Evolutionary conservation across 2,329 filamentous ascomycete genomes (phyloP).

Genomic region (Sporothrix humicola): DNA sequence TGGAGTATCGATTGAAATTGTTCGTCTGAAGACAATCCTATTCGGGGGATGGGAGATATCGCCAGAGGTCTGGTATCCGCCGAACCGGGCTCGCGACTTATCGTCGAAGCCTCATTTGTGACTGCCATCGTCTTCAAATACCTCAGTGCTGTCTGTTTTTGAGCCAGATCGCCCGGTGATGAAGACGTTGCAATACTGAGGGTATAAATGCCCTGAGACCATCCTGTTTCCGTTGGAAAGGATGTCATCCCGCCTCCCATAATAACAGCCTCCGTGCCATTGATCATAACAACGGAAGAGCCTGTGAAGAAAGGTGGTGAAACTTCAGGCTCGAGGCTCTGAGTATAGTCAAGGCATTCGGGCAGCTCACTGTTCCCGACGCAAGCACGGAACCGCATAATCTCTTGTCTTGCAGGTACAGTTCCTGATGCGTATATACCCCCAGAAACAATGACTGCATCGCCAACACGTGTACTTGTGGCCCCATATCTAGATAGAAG

Average conservation of each 20-base stretch:
- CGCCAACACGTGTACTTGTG: constrained; percentile 23
- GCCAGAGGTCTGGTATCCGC: too few species aligned
- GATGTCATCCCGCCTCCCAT: constrained; percentile 84
- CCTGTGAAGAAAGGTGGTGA: constrained; percentile 73
- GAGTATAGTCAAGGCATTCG: constrained; percentile 36
- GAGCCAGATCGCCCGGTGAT: neutral
- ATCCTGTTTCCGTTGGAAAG: constrained; percentile 88
- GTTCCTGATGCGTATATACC: constrained; percentile 52
- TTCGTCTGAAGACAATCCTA: constrained; percentile 56
- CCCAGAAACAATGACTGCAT: constrained; percentile 47
- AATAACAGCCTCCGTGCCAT: constrained; percentile 61
- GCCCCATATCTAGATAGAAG: constrained; percentile 37
- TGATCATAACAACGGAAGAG: constrained; percentile 59
- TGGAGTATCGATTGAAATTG: constrained; percentile 67
- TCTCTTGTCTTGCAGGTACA: constrained; percentile 57
- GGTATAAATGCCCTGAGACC: constrained; percentile 68
- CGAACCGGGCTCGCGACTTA: too few species aligned
- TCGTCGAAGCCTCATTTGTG: constrained; percentile 17
- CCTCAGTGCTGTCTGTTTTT: constrained; percentile 5
- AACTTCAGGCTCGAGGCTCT: neutral
- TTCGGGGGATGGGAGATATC: constrained; percentile 52
- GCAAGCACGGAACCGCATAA: constrained; percentile 51
- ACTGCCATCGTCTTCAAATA: constrained; percentile 32
- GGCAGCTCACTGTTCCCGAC: constrained; percentile 41
- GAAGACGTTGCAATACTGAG: constrained; percentile 40